Evolutionary conservation across 352 stramenopile genomes (phyloP).

Genomic region (Ophiocytium majus): DNA sequence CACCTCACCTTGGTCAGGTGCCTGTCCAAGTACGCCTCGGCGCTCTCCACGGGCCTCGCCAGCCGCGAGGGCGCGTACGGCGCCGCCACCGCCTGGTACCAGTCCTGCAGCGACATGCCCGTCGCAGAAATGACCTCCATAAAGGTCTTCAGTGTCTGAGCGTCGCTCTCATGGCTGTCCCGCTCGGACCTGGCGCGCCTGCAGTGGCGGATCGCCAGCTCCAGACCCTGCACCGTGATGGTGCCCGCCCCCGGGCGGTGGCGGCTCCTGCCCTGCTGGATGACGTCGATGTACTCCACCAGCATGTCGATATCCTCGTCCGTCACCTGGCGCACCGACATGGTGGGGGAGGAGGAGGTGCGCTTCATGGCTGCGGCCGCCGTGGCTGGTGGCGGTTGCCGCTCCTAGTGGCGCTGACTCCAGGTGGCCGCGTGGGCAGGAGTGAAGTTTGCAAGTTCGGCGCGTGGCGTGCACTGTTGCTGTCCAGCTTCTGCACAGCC

Average conservation of each 20-base stretch:
- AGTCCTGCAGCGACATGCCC: not conserved
- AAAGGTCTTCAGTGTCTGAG: not conserved
- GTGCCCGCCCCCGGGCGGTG: not conserved
- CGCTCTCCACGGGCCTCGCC: no score
- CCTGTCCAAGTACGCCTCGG: not conserved
- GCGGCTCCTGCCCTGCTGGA: not conserved
- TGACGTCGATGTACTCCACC: not conserved
- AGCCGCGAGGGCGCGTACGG: not conserved
- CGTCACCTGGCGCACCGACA: no score
- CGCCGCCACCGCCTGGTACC: not conserved
- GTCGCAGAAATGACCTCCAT: not conserved
- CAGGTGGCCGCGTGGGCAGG: no score
- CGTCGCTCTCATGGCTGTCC: no score
- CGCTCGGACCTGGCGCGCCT: not conserved
- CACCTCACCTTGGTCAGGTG: not conserved
- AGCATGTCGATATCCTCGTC: not conserved
- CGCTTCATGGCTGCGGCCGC: no score
- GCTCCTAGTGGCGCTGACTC: no score
- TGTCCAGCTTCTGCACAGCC: no score
- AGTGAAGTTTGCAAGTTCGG: no score
- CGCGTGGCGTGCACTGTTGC: no score
- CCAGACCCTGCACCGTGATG: not conserved
- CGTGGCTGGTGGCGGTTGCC: no score
- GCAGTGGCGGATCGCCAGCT: not conserved
- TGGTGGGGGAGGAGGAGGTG: no score